Evolutionary conservation across 1,139 yeast species (phyloP).

Genomic region (Cylindricascospora bacillispora): DNA sequence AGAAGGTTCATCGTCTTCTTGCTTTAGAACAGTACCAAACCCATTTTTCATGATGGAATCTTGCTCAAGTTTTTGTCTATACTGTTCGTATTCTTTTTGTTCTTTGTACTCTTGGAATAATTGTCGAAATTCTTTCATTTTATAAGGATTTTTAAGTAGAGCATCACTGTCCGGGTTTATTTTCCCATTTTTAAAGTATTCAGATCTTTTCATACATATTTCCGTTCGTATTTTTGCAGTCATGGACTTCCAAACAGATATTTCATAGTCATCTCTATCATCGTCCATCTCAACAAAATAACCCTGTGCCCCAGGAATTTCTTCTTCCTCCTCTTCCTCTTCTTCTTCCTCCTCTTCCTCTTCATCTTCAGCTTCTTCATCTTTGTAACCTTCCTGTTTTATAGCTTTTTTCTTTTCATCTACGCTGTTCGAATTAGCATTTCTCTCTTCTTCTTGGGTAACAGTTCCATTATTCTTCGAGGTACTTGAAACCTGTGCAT

Average conservation of each 20-base stretch:
- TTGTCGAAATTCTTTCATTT: slow-evolving; percentile 35
- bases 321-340: slow-evolving; percentile 25
- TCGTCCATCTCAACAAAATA: slow-evolving; percentile 33
- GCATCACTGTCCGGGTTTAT: slow-evolving; percentile 62
- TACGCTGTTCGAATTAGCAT: slow-evolving; percentile 2
- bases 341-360: slow-evolving; percentile 20
- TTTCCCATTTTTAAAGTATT: slow-evolving; percentile 43
- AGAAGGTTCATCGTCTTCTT: slow-evolving; percentile 9
- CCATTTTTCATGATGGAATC: slow-evolving; percentile 26
- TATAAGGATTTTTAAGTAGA: slow-evolving; percentile 43
- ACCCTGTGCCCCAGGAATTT: slow-evolving; percentile 18
- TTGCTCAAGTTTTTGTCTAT: slow-evolving; percentile 18
- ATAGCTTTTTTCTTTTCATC: slow-evolving; percentile 3
- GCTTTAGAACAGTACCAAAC: slow-evolving; percentile 19
- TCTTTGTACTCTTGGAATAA: slow-evolving; percentile 19
- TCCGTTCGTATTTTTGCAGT: slow-evolving; percentile 74
- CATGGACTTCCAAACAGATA: slow-evolving; percentile 68
- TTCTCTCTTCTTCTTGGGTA: slow-evolving; percentile 1
- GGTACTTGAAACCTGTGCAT: not conserved
- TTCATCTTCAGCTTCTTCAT: slow-evolving; percentile 9
- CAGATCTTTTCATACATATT: slow-evolving; percentile 57
- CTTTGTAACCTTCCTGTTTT: slow-evolving; percentile 1
- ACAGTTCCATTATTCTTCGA: slow-evolving; percentile 1
- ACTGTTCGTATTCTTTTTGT: slow-evolving; percentile 20
- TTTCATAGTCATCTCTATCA: slow-evolving; percentile 53